phyloP scores from a whole-genome alignment of 2,329 filamentous ascomycete species.

The Onygenales sp. region DNA sequence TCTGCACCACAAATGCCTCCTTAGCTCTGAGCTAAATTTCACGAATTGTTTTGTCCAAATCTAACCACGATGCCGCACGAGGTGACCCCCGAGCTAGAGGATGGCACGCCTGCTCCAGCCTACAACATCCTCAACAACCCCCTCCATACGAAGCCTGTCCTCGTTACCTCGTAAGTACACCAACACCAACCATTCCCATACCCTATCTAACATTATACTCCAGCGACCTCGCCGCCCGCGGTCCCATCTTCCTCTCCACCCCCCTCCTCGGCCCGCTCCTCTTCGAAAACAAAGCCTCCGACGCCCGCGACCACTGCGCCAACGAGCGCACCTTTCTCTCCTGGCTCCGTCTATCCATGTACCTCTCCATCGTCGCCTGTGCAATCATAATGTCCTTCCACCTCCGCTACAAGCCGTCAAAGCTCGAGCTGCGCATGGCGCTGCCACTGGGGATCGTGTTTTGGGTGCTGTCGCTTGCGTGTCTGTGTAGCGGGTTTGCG shows the following conservation, averaged over 20 bases:
- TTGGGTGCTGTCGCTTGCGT: constrained; percentile 72
- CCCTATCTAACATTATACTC: constrained; percentile 3
- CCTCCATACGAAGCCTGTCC: constrained; percentile 39
- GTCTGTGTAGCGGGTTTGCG: constrained; percentile 63
- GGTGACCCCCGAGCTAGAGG: constrained; percentile 11
- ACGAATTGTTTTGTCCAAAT: no score
- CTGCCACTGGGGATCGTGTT: constrained; percentile 80
- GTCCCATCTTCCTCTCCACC: constrained; percentile 41
- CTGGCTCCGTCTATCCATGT: constrained; percentile 79
- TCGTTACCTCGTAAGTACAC: constrained; percentile 37
- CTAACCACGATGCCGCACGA: constrained; percentile 14
- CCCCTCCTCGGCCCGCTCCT: constrained; percentile 51
- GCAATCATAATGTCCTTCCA: constrained; percentile 94
- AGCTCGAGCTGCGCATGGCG: constrained; percentile 65
- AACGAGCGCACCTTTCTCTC: constrained; percentile 73
- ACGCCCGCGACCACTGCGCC: constrained; percentile 57
- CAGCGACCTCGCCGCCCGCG: constrained; percentile 22
- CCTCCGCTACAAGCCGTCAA: constrained; percentile 61
- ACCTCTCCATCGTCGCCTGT: constrained; percentile 81
- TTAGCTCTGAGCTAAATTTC: no score
- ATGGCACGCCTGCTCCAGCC: constrained; percentile 12
- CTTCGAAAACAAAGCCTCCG: constrained; percentile 58
- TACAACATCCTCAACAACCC: constrained; percentile 46
- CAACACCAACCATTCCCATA: not conserved
- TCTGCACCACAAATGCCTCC: not conserved